Base-by-base conservation (phyloP, 2,329 filamentous ascomycete genomes). In the Amauroascus niger region DNA sequence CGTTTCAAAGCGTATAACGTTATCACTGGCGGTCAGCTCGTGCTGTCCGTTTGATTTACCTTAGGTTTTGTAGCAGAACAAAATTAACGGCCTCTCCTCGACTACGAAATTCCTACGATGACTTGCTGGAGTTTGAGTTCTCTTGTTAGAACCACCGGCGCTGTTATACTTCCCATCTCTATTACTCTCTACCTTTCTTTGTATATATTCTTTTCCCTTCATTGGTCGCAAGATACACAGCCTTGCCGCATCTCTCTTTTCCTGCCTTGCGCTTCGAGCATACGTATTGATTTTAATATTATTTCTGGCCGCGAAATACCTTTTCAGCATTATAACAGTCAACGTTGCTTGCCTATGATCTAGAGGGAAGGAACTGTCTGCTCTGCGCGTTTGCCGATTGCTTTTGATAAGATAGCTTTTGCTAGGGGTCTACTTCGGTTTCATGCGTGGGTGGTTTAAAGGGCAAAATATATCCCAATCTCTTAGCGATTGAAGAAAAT, bases 1-100 rank as follows among this genome's bases (percentile, higher is more conserved):
- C 89, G 87, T 71, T 86, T 83, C 63, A 81, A 79, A 63, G 82
- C 83, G 67, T 86, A 87, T 64, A 72, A 71, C 52, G 66, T 74
- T 59, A 70, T 69, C 45, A 68, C 73, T 63, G 71, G 75, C 56
- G 67, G 72, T 51, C 74, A 77, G 64, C 87, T 88, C 68, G 85
- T 90, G 65, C 76, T 90, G 63, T 89, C 86, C 57, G 74, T 88
- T 63, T 88, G 55, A 63, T 56, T 41, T 22, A 4, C 28, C 8
- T 39, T 14, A 2, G 20, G 18, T 30, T 39, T 30, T 28, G 26
- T 3, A 18, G 39, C n/a, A 13, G 24, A 9, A 39, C 22, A 37
- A 49, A 49, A 49, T 9, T 4, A 52, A 49, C 39, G 14, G 22
- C 44, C n/a, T 7, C 16, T 39, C 14, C 4, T 39, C 26, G 26